Conservation (phyloP, 179 eudicot species). For the Silene coronaria region DNA sequence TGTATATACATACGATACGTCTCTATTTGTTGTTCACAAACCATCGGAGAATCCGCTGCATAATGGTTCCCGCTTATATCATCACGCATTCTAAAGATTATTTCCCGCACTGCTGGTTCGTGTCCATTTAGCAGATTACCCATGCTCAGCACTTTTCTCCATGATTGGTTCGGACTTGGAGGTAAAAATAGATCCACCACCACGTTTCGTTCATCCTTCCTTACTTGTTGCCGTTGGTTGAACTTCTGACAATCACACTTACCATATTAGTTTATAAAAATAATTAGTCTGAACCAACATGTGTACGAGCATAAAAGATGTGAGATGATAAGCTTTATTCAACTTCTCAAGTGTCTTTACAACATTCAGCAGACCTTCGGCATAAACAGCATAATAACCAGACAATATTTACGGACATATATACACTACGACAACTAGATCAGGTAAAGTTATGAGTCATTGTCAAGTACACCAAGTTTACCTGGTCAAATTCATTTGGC, state of each 20-base stretch:
- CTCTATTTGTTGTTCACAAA: constrained; percentile 45
- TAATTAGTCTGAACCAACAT: no score
- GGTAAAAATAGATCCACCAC: constrained; percentile 59
- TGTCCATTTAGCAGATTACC: constrained; percentile 94
- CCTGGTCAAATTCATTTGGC: constrained; percentile 34
- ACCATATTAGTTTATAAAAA: background rate
- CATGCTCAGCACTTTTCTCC: constrained; percentile 94
- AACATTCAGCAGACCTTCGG: background rate
- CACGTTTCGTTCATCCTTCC: constrained; percentile 47
- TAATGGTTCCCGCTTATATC: constrained; percentile 52
- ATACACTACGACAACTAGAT: background rate
- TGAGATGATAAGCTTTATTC: background rate
- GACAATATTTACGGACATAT: background rate
- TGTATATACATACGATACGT: constrained; percentile 81
- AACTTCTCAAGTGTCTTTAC: background rate
- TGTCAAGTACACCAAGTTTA: constrained; percentile 15
- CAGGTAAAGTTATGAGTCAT: background rate
- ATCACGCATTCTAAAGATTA: constrained; percentile 59
- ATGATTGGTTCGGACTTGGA: constrained; percentile 78
- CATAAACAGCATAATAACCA: background rate
- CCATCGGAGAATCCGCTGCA: constrained; percentile 37
- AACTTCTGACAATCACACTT: constrained; percentile 34
- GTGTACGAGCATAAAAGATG: background rate
- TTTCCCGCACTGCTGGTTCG: constrained; percentile 72
- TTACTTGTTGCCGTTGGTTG: constrained; percentile 46